Base-by-base conservation (phyloP, 768 basidiomycete species). In the Pisolithus microcarpus region DNA sequence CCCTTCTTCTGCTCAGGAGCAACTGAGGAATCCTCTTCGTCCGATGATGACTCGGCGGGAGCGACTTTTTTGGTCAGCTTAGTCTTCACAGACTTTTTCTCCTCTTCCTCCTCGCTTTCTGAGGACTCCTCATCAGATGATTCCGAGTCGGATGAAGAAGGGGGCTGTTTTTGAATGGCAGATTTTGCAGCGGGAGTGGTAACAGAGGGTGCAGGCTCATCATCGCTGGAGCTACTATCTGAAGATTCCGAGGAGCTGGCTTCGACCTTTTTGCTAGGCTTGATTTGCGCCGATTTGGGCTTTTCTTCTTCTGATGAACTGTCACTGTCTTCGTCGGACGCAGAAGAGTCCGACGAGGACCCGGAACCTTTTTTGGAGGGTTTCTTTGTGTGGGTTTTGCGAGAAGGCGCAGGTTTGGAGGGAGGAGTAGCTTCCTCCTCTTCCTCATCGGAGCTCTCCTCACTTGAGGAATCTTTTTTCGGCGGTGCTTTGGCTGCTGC, bases 281-380 rank as follows among this genome's bases (percentile, higher is more conserved):
- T 59, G 45, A 46, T 31, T 21, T 36, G 45, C 19, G 21, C 18
- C n/a, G 45, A 46, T 39, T 55, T 52, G 5, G 62, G 51, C 50
- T 58, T 60, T 52, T 67, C 66, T 7, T 66, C 67, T 34, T 70
- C 11, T 34, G 34, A 34, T 7, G 68, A 68, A 38, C 58, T 57
- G 21, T 64, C 57, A 6, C 50, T 48, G 19, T 59, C 60, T 18
- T 62, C 61, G 16, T 65, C 58, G 10, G 52, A 31, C 6, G 45
- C 19, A 8, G 30, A 31, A 16, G 45, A 31, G 31, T 30, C 28
- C 19, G 45, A 46, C 18, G 26, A 26, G 21, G 42, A 28, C 11
- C 8, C 39, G 6, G 18, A 11, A 44, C n/a, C 26, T 24, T 44
- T 46, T 31, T 46, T 18, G 19, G 18, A 16, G 3, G 9, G 30